These are phyloP conservation scores for Fusarium praegraminearum DNA, from an alignment of 2,329 filamentous ascomycete genomes.

Conservation along the genomic window DNA sequence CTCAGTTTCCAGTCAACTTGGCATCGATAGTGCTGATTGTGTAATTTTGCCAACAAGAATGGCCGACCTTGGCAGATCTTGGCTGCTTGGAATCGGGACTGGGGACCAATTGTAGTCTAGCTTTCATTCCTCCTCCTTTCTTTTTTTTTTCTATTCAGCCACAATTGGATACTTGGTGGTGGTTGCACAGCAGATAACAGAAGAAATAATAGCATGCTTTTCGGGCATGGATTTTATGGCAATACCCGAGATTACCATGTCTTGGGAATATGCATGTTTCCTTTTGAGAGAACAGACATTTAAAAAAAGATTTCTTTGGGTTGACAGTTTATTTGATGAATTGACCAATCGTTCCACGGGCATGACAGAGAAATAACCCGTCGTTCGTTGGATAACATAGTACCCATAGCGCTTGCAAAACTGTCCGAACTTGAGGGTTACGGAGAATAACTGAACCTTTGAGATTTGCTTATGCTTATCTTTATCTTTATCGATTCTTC, in stretches of 20 bases:
- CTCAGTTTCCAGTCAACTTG: conserved; percentile 7
- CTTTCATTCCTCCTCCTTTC: neutral
- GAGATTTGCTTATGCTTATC: neutral
- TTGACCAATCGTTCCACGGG: neutral
- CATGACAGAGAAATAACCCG: neutral
- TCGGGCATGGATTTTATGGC: neutral
- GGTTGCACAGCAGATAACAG: neutral
- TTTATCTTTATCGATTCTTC: neutral
- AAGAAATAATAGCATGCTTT: neutral
- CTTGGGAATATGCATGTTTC: neutral
- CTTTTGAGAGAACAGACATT: neutral
- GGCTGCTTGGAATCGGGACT: neutral
- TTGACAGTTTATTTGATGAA: no score
- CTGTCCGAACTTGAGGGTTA: neutral
- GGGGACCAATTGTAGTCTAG: neutral
- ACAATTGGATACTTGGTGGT: neutral
- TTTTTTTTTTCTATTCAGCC: no score
- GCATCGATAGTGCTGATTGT: neutral
- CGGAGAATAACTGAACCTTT: neutral
- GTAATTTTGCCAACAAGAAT: neutral
- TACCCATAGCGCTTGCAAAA: neutral
- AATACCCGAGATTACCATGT: neutral
- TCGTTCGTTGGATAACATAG: neutral
- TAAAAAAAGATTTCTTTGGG: neutral
- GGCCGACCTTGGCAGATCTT: neutral